These are phyloP conservation scores for Vaccinium macrocarpon DNA, from an alignment of 148 eudicot genomes.

Conservation along the genomic window DNA sequence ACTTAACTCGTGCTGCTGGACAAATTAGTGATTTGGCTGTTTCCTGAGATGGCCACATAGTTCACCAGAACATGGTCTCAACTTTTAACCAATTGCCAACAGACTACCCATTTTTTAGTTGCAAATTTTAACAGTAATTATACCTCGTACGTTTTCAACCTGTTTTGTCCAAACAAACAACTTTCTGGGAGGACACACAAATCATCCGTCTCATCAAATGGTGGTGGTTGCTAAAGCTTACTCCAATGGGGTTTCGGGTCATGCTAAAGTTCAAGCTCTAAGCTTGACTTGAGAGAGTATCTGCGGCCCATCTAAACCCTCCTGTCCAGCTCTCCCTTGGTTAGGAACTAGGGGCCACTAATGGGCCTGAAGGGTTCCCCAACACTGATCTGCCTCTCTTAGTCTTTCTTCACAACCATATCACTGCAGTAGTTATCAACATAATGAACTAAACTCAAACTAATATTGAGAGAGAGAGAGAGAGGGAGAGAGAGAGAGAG, in stretches of 20 bases:
- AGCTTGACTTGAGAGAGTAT: background rate
- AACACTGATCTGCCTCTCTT: background rate
- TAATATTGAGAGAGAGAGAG: background rate
- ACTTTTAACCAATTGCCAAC: background rate
- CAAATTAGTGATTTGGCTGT: background rate
- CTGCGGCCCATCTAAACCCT: background rate
- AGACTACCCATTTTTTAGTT: background rate
- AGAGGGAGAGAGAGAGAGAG: background rate
- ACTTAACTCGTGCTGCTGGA: background rate
- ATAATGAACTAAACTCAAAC: background rate
- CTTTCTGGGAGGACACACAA: background rate
- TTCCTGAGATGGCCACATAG: background rate
- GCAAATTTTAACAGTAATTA: background rate
- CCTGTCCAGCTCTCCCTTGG: conserved; percentile 5
- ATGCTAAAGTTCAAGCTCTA: background rate
- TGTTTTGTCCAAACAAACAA: background rate
- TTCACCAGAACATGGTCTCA: background rate
- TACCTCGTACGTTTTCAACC: background rate
- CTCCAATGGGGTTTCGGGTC: background rate
- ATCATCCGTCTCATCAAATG: background rate
- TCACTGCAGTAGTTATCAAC: background rate
- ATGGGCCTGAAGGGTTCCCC: background rate
- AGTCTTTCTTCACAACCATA: background rate
- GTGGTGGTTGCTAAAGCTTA: background rate
- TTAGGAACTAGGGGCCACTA: background rate